A percentile compares a stretch with the other conserved stretches of the same genome.
phyloP scores from a whole-genome alignment of 2,329 filamentous ascomycete species.

The Sclerotinia subarctica region DNA sequence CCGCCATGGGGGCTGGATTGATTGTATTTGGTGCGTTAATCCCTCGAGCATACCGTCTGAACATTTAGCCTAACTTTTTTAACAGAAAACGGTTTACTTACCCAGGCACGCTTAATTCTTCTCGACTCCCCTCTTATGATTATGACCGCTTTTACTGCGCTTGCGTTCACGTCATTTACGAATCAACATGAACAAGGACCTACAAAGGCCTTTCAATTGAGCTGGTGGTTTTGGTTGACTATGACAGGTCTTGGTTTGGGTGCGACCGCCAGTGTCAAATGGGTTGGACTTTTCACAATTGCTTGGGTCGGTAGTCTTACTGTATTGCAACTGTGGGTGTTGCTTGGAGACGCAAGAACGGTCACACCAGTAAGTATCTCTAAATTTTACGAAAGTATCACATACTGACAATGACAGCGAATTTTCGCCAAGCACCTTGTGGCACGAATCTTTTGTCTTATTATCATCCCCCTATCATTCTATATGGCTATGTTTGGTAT shows the following conservation, averaged over 20 bases:
- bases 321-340: conserved; percentile 86
- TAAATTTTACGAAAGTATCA: not conserved
- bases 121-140: conserved; percentile 93
- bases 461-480: conserved; percentile 82
- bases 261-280: conserved; percentile 93
- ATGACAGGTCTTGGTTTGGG: conserved; percentile 85
- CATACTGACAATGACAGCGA: conserved; percentile 48
- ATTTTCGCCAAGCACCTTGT: conserved; percentile 93
- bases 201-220: conserved; percentile 77
- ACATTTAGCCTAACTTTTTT: conserved; percentile 28
- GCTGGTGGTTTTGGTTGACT: conserved; percentile 97
- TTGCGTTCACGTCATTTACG: conserved; percentile 88
- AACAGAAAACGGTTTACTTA: conserved; percentile 88
- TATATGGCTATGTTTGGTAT: conserved; percentile 98
- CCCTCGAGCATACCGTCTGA: too few relatives aligned
- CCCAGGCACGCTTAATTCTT: conserved; percentile 91
- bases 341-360: conserved; percentile 83
- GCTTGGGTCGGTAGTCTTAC: conserved; percentile 95
- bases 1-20: conserved; percentile 76
- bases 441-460: conserved; percentile 84
- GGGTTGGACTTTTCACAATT: conserved; percentile 98
- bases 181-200: conserved; percentile 97
- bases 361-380: conserved; percentile 65
- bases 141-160: conserved; percentile 85
- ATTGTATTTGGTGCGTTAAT: conserved; percentile 76